These are phyloP conservation scores for Penicillium sp. DNA, from an alignment of 2,329 filamentous ascomycete genomes.

Conservation along the genomic window DNA sequence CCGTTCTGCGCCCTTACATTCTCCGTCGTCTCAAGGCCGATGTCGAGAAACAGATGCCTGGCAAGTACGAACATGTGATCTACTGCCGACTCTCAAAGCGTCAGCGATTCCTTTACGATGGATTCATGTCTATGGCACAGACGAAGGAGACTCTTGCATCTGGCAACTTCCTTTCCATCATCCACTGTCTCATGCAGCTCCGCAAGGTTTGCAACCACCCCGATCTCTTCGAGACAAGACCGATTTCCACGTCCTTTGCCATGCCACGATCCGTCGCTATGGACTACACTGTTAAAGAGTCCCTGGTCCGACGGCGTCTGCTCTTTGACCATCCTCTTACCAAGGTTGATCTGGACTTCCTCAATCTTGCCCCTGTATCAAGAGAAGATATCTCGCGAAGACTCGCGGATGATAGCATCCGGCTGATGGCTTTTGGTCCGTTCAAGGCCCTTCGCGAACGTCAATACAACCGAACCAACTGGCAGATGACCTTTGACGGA, in stretches of 20 bases:
- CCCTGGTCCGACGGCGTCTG: constrained; percentile 70
- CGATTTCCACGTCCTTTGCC: constrained; percentile 95
- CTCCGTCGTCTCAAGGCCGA: constrained; percentile 91
- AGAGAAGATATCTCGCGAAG: constrained; percentile 69
- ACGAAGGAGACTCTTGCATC: constrained; percentile 87
- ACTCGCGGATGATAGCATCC: constrained; percentile 60
- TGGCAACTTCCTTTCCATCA: constrained; percentile 96
- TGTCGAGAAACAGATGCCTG: constrained; percentile 98
- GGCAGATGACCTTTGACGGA: constrained; percentile 67
- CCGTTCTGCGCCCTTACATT: constrained; percentile 89
- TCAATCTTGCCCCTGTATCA: constrained; percentile 77
- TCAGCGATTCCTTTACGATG: constrained; percentile 94
- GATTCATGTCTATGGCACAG: constrained; percentile 88
- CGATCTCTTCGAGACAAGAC: constrained; percentile 92
- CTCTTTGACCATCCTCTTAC: constrained; percentile 67
- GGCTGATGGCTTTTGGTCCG: constrained; percentile 72
- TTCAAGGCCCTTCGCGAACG: constrained; percentile 74
- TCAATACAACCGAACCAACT: constrained; percentile 64
- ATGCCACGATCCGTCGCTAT: constrained; percentile 80
- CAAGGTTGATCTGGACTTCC: constrained; percentile 73
- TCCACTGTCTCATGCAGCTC: constrained; percentile 97
- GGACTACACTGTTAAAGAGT: constrained; percentile 75
- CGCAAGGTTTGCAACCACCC: constrained; percentile 98
- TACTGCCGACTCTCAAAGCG: constrained; percentile 94
- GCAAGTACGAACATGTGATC: constrained; percentile 96